Conservation (phyloP, 2,329 filamentous ascomycete genomes). For the Arthrobotrys sphaeroides region DNA sequence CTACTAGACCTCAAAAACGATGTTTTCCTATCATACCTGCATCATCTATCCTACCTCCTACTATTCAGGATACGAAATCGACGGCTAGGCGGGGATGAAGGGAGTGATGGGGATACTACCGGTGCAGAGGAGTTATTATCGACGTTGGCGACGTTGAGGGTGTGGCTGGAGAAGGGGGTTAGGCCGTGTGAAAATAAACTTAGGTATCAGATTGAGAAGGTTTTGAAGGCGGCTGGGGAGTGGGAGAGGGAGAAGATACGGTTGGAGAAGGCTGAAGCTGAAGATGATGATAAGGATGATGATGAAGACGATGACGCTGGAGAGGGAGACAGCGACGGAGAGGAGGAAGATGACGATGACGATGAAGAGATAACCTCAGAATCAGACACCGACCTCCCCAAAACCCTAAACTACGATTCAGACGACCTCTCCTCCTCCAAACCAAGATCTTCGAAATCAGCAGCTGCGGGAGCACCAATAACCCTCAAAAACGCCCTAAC, state of each 20-base stretch:
- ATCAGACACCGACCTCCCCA: conserved; percentile 37
- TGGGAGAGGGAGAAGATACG: conserved; percentile 66
- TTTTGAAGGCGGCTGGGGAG: conserved; percentile 85
- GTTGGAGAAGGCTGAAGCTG: conserved; percentile 51
- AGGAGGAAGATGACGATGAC: conserved; percentile 20
- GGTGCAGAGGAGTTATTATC: conserved; percentile 74
- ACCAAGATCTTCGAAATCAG: conserved; percentile 61
- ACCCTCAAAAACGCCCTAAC: conserved; percentile 68
- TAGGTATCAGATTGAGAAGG: conserved; percentile 95
- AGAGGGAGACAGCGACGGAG: conserved; percentile 55
- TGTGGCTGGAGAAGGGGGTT: conserved; percentile 92
- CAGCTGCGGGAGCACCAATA: too few species aligned
- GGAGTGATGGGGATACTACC: conserved; percentile 60
- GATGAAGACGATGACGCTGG: conserved; percentile 61
- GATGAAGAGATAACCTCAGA: conserved; percentile 51
- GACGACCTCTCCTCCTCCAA: conserved; percentile 52
- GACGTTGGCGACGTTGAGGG: conserved; percentile 88
- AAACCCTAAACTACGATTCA: conserved; percentile 53
- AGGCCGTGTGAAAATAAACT: conserved; percentile 87
- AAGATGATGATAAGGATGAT: conserved; percentile 58
- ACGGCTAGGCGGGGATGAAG: conserved; percentile 58
- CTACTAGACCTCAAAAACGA: conserved; percentile 97
- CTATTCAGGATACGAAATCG: conserved; percentile 76
- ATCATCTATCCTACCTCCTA: conserved; percentile 89
- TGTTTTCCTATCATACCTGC: conserved; percentile 92